Evolutionary conservation across 1,139 yeast genomes (phyloP), one percentile per base, ranked within the genome.

Genomic region (Hemisphaericaspora xylofermentans): DNA sequence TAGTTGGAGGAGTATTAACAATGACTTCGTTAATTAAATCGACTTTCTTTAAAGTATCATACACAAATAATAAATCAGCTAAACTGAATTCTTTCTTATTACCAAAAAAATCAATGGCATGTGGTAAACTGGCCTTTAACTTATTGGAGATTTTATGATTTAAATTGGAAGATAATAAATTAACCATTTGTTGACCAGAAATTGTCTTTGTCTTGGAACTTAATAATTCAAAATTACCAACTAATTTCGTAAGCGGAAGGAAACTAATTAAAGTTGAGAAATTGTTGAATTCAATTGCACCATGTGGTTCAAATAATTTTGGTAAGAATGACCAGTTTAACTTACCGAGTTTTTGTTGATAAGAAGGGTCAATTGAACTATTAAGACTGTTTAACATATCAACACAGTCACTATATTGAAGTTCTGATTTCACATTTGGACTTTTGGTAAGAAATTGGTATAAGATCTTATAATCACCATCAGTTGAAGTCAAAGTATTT

Each of bases 21-120:
- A 82, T 76, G 27, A 80, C 70, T 60, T 80, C 85, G 54, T 82
- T 82, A 47, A 82, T 66, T 49, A 73, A 60, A 52, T 73, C 78
- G 39, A 73, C 61, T 49, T 71, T 72, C 50, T 64, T 64, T 50
- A 72, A 64, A 39, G 74, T 58, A 48, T 71, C 70, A 56, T 71
- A 71, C 33, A 72, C 56, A 46, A 71, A 71, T 45, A 72, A 61
- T 14, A 72, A 64, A 53, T 71, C 71, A 36, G 75, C 60, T 43
- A 72, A 63, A n/a, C 69, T 62, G 52, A 66, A 72, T 31, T 59
- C 49, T 33, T 60, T 55, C 45, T 62, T 56, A 27, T 63, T 56
- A 26, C 43, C 51, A 53, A 66, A 72, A 49, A 60, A 72, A 26
- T 66, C 74, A 6, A 71, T 67, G 44, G 72, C 61, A 29, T 61